Percentiles rank a stretch among this genome's conserved stretches.
phyloP scores from a whole-genome alignment of 228 moss, liverwort and hornwort species.

The Sphagnum fallax region DNA sequence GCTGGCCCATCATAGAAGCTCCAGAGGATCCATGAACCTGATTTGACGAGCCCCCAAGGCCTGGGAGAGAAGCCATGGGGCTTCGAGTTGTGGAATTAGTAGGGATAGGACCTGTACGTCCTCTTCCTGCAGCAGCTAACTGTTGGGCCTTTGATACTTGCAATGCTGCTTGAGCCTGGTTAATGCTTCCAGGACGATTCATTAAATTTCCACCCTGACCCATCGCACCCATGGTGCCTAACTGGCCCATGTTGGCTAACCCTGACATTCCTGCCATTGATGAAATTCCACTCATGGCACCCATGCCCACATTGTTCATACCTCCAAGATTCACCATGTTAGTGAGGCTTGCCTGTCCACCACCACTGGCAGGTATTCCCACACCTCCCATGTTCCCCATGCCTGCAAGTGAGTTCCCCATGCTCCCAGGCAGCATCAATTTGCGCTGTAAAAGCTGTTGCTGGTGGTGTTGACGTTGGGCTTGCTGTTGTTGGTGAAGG shows the following conservation, averaged over 20 bases:
- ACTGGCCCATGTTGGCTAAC: conserved; percentile 72
- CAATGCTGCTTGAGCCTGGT: conserved; percentile 47
- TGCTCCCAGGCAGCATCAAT: conserved; percentile 64
- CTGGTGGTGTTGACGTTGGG: conserved; percentile 58
- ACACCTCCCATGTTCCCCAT: conserved; percentile 67
- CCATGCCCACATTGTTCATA: conserved; percentile 60
- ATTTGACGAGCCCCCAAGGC: conserved; percentile 46
- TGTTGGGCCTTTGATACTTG: conserved; percentile 42
- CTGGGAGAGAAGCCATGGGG: conserved; percentile 63
- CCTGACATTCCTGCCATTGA: conserved; percentile 79
- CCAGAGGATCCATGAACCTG: conserved; percentile 63
- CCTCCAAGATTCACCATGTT: conserved; percentile 71
- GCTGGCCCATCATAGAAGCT: conserved; percentile 62
- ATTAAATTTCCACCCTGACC: conserved; percentile 62
- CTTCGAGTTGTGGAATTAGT: conserved; percentile 51
- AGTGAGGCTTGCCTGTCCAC: conserved; percentile 56
- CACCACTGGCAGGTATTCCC: conserved; percentile 65
- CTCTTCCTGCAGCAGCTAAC: conserved; percentile 50
- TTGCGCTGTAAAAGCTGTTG: conserved; percentile 76
- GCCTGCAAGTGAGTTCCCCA: conserved; percentile 61
- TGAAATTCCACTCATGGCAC: conserved; percentile 60
- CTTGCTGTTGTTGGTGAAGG: conserved; percentile 44
- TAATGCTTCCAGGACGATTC: conserved; percentile 42
- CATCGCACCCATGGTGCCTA: conserved; percentile 38
- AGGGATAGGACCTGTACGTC: conserved; percentile 50